Conservation (phyloP, 2,329 filamentous ascomycete genomes). For the Monosporascus sp. region DNA sequence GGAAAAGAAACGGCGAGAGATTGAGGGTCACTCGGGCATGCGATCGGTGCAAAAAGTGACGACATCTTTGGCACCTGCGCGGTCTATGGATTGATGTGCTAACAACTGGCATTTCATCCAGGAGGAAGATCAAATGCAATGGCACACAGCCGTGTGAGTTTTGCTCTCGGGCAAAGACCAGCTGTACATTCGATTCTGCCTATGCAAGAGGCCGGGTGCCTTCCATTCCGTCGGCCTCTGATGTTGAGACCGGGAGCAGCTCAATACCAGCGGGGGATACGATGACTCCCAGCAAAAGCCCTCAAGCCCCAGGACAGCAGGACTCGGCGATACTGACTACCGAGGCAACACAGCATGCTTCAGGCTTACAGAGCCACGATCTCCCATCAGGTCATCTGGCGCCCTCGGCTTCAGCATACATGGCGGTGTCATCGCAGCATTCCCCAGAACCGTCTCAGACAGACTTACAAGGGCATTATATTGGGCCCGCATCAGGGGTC, state of each 20-base stretch:
- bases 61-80: background rate
- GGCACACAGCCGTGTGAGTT: constrained; percentile 33
- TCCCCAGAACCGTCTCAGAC: constrained; percentile 41
- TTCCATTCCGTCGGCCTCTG: constrained; percentile 24
- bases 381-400: too few relatives aligned
- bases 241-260: constrained; percentile 1
- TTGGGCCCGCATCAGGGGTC: constrained; percentile 40
- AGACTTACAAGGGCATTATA: constrained; percentile 40
- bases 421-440: constrained; percentile 23
- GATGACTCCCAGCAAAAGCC: too few relatives aligned
- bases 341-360: too few relatives aligned
- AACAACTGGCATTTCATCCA: constrained; percentile 3
- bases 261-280: too few relatives aligned
- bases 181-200: constrained; percentile 43
- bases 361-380: too few relatives aligned
- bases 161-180: constrained; percentile 24
- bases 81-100: too few relatives aligned
- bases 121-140: constrained; percentile 34
- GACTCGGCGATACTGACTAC: too few relatives aligned
- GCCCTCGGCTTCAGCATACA: too few relatives aligned
- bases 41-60: constrained; percentile 41
- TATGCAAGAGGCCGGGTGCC: constrained; percentile 42
- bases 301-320: too few relatives aligned
- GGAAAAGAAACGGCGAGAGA: constrained; percentile 23
- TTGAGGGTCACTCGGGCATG: constrained; percentile 41